Percentiles rank a stretch among this genome's conserved stretches.
These are phyloP conservation scores for Sclerotinia trifoliorum DNA, from an alignment of 2,329 filamentous ascomycete species.

Conservation along the genomic window DNA sequence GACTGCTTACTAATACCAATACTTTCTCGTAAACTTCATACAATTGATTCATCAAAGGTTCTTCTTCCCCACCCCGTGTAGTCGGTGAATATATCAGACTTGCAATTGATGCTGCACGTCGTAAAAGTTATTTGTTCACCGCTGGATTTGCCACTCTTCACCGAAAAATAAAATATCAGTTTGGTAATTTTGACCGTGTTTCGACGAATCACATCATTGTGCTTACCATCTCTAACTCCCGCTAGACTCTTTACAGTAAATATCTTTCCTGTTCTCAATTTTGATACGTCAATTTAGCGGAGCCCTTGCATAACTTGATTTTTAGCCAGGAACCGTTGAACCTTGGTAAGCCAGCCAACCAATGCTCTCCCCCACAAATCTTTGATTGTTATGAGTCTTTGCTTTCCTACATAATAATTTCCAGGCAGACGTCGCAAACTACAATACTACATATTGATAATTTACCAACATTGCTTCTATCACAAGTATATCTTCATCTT, in stretches of 20 bases:
- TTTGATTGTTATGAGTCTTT: neutral
- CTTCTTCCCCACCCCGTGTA: too few relatives aligned
- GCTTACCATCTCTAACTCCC: accelerated
- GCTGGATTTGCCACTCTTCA: neutral
- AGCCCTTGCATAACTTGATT: neutral
- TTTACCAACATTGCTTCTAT: neutral
- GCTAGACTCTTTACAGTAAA: neutral
- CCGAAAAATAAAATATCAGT: neutral
- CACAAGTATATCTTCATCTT: constrained; percentile 5
- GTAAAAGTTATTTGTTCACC: constrained; percentile 1
- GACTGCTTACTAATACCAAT: neutral
- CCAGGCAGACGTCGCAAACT: neutral
- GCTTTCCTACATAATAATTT: neutral
- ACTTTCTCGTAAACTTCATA: too few relatives aligned
- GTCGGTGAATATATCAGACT: constrained; percentile 1
- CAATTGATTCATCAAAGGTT: neutral
- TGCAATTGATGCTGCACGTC: neutral
- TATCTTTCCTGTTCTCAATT: too few relatives aligned
- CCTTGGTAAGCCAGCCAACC: constrained; percentile 4
- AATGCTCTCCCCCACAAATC: neutral
- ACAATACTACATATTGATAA: neutral
- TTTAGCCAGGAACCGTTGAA: neutral
- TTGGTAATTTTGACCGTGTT: neutral
- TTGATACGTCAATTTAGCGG: neutral
- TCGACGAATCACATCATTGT: neutral